Base-by-base conservation (phyloP, 768 basidiomycete species). In the Crepidotus variabilis region DNA sequence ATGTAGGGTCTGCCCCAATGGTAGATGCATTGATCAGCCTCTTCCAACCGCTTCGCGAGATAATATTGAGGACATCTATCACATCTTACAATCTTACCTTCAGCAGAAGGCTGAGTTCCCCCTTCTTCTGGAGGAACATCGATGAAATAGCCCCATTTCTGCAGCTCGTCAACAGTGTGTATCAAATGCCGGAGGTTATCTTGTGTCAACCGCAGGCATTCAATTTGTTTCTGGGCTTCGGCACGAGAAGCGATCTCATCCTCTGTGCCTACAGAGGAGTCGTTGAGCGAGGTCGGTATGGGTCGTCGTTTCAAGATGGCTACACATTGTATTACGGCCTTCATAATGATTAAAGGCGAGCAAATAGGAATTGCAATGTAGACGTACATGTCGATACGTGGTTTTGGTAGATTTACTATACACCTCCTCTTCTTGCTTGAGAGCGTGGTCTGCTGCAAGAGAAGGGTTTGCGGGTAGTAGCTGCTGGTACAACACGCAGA, bases 1-100 rank as follows among this genome's bases (percentile, higher is more conserved):
- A 76, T 83, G 59, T 81, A 81, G 0, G 82, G 75, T 63, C 79
- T 86, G 0, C 94, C 95, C 88, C 89, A 94, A 70, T 98, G 96
- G 66, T 83, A 87, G 0, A 77, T 71, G 67, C 96, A 98, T 60
- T 88, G 79, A 1, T 73, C 72, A 13, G 81, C 81, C 47, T 79
- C 72, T 50, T 85, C 78, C 24, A 72, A 71, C 16, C 76, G 79
- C 57, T 83, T 85, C 35, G 96, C 90, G 54, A 82, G 68, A 61
- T 88, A 95, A 10, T 83, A 75, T 57, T 81, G 76, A 8, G 70
- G 71, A 68, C 96, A 99, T 24, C 95, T 82, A 52, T 93, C 92
- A 63, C 96, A 99, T 59, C 77, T 86, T 45, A 72, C 71, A 52
- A 83, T 60, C 69, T 83, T 74, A 35, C 92, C 81, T 68, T 84